Base-by-base conservation (phyloP, 805 yeast genomes). In the Ascoidea asiatica region DNA sequence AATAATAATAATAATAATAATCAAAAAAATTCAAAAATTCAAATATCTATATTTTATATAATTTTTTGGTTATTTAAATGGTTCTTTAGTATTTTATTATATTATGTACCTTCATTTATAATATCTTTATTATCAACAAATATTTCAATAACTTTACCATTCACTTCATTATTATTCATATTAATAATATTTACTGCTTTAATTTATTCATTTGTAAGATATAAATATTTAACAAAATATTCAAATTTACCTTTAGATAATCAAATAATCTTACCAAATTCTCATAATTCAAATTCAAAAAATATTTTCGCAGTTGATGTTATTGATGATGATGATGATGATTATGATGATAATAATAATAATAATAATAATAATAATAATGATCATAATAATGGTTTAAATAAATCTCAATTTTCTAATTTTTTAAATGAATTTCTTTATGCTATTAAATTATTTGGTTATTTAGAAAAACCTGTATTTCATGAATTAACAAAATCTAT, bases 401-500 rank as follows among this genome's bases (percentile, higher is more conserved):
- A 61, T 21, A 66, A 74, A 40, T 59, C 72, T 5, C 65, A 72
- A 5, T 62, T 74, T 40, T 63, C 81, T 1, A 79, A 84, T 41
- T 89, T 87, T 56, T 64, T 90, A 43, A 96, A 90, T 58, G 95
- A 89, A 58, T 90, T 90, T 54, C 63, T 90, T 40, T 75, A 85
- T 43, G 97, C 96, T 2, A 85, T 92, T 50, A 88, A 87, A 61
- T 82, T 92, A 5, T 92, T 90, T 65, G 97, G 97, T 2, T 90
- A 90, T 59, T 67, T 90, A 42, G 97, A 90, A 52, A 73, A 81
- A 48, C 82, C 85, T 2, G 96, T 90, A 1, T 89, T 90, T 60
- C 94, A 89, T 56, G 97, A 89, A 55, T 70, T 90, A 53, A 89
- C 97, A 3, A 81, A 84, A 56, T 82, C 82, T 48, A 87, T 90